Percentiles rank a stretch among this genome's conserved stretches.
Conservation (phyloP, 495 filamentous ascomycete species). For the Penicillium tannophilum region DNA sequence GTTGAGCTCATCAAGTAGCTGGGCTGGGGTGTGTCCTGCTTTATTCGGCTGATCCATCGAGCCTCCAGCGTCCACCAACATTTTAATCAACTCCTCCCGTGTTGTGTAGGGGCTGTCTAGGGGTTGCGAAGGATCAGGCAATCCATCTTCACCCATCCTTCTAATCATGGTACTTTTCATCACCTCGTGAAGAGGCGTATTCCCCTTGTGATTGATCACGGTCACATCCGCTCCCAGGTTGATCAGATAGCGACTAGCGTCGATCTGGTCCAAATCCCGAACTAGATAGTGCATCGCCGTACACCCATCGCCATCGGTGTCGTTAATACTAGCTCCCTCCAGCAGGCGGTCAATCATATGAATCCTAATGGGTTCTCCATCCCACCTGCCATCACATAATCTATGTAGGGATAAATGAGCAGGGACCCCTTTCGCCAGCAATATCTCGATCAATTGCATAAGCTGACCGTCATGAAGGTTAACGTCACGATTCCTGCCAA, state of each 20-base stretch:
- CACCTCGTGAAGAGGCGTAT: neutral
- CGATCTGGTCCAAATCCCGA: neutral
- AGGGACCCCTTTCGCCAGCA: neutral
- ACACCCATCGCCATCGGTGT: neutral
- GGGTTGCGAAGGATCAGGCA: neutral
- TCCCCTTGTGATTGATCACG: conserved; percentile 1
- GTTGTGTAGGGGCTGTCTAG: neutral
- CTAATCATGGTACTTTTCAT: neutral
- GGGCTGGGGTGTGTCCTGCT: neutral
- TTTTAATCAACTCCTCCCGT: conserved; percentile 4
- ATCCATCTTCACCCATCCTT: neutral
- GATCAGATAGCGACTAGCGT: conserved; percentile 4
- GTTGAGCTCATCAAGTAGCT: conserved; percentile 3
- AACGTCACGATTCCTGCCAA: too few relatives aligned
- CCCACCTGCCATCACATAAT: neutral
- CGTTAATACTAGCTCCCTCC: neutral
- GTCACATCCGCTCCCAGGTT: neutral
- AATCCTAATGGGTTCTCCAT: neutral
- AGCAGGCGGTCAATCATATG: neutral
- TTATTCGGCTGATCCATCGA: neutral
- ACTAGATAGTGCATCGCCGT: conserved; percentile 7
- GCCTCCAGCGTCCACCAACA: conserved; percentile 4
- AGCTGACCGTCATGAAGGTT: neutral
- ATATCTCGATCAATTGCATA: neutral
- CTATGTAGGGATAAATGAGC: neutral